These are phyloP conservation scores for Talaromyces sp. DNA, from an alignment of 2,329 filamentous ascomycete genomes.

Conservation along the genomic window DNA sequence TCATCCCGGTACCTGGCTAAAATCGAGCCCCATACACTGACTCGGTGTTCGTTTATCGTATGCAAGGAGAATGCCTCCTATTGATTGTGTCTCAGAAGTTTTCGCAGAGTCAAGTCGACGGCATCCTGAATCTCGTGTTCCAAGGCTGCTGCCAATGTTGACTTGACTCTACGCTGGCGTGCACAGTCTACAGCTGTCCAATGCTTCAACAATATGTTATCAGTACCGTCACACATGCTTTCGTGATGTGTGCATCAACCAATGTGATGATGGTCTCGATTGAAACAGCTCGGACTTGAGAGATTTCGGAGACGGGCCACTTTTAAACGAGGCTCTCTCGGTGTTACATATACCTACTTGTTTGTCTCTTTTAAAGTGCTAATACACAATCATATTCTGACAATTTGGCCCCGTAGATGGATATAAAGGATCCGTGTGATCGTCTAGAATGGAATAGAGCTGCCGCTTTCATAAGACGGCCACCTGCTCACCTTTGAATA, in stretches of 20 bases:
- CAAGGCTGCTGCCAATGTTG: not conserved
- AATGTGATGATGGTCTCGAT: not conserved
- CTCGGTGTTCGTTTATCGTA: not conserved
- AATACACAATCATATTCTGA: not conserved
- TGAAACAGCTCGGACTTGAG: not conserved
- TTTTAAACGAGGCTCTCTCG: not conserved
- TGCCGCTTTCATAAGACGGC: not conserved
- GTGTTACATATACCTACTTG: not conserved
- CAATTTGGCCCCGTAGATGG: not conserved
- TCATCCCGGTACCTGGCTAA: not conserved
- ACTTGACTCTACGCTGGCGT: not conserved
- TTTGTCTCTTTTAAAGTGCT: not conserved
- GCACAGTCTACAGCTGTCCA: not conserved
- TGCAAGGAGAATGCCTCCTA: slow-evolving; percentile 10
- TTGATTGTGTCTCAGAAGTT: slow-evolving; percentile 5
- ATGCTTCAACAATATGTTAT: not conserved
- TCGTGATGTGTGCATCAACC: not conserved
- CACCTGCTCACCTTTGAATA: not conserved
- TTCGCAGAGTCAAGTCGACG: not conserved
- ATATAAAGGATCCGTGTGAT: not conserved
- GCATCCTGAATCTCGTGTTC: not conserved
- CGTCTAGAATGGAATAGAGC: not conserved
- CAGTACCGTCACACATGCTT: not conserved
- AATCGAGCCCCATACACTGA: not conserved
- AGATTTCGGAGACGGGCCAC: not conserved